Evolutionary conservation across 129 eudicot genomes (phyloP), one percentile per base, ranked within the genome.

Genomic region (Mikania micrantha): DNA sequence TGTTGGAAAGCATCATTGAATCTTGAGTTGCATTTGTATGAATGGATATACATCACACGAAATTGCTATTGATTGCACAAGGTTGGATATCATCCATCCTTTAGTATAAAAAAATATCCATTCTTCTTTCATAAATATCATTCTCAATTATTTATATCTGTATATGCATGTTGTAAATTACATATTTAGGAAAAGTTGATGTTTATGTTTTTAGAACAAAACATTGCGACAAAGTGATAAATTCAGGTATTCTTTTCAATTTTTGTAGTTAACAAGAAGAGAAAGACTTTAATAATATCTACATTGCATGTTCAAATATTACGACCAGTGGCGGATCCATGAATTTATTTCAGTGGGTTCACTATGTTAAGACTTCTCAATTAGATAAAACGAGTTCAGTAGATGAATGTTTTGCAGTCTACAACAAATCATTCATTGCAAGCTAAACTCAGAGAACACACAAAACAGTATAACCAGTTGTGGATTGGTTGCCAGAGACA

Each of bases 171-270:
- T 27, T 36, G 71, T 25, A 12, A 53, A 34, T 65, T 59, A 7
- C 60, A 64, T 66, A 6, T 59, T 50, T 59, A 64, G 47, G 69
- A 66, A 72, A 47, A 71, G 39, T 74, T 62, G 21, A 42, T 65
- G 69, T 56, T 71, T 56, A 48, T 21, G 60, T 73, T 34, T 77
- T 71, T 75, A 64, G 24, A 66, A 72, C 86, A 92, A 96, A 96
- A 92, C 80, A 88, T 92, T 47, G 98, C 88, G 59, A 88, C 96
- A 7, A 95, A 82, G 95, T 77, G 95, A 92, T 78, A 95, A 92
- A 67, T 92, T 92, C 85, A 92, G 98, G 98, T 92, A 34, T 67
- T 58, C 70, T 74, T 48, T 70, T 41, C 12, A 27, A 20, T 41
- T 62, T 47, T 53, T 56, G 32, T 49, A 32, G 15, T 36, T 57